Evolutionary conservation across 2,329 filamentous ascomycete genomes (phyloP).

Genomic region (Penicillium concentricum): DNA sequence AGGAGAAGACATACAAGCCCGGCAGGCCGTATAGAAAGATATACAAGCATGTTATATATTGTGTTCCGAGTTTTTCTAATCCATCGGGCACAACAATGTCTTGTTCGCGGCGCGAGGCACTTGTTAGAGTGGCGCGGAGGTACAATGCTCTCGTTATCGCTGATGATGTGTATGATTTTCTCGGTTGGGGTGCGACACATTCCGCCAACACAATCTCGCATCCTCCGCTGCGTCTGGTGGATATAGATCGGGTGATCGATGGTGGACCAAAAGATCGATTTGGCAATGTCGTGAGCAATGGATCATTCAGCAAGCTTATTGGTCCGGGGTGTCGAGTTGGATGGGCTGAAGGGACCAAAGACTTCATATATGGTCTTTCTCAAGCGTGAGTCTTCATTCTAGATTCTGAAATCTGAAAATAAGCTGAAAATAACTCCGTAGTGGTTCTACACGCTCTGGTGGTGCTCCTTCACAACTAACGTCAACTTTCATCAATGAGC

Average conservation of each 20-base stretch:
- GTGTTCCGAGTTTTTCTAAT: slow-evolving; percentile 22
- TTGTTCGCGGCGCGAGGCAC: slow-evolving; percentile 54
- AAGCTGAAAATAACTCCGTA: neutral
- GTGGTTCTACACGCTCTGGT: slow-evolving; percentile 46
- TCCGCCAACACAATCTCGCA: no score
- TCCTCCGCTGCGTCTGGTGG: slow-evolving; percentile 67
- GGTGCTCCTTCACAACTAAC: slow-evolving; percentile 58
- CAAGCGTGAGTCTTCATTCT: slow-evolving; percentile 48
- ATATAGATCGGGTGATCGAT: slow-evolving; percentile 67
- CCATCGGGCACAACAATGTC: slow-evolving; percentile 19
- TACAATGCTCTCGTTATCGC: slow-evolving; percentile 74
- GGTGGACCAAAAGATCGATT: slow-evolving; percentile 60
- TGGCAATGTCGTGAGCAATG: slow-evolving; percentile 77
- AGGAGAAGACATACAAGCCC: slow-evolving; percentile 10
- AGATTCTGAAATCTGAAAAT: slow-evolving; percentile 6
- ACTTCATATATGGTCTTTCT: slow-evolving; percentile 55
- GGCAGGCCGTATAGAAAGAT: slow-evolving; percentile 12
- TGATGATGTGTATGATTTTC: slow-evolving; percentile 88
- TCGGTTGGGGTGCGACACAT: slow-evolving; percentile 79
- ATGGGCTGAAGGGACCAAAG: slow-evolving; percentile 71
- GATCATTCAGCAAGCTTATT: slow-evolving; percentile 79
- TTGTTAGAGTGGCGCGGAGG: slow-evolving; percentile 70
- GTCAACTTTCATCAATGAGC: slow-evolving; percentile 54
- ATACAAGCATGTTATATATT: slow-evolving; percentile 23
- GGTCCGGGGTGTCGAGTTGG: slow-evolving; percentile 78